Evolutionary conservation across 345 rosid genomes (phyloP).

Genomic region (Brassica nigra): DNA sequence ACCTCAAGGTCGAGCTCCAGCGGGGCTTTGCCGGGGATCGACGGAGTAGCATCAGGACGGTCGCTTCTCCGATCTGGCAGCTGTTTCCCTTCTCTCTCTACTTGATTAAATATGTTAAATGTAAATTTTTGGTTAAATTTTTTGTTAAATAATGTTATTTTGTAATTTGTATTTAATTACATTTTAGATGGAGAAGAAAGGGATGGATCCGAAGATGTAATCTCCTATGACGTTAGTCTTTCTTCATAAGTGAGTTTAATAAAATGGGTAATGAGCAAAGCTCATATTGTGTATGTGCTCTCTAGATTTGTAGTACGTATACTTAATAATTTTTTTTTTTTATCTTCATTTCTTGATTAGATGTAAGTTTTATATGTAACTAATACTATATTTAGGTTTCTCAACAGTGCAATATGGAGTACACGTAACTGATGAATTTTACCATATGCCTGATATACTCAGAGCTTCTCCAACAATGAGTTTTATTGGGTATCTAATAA

Average conservation of each 20-base stretch:
- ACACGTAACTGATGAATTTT: background rate
- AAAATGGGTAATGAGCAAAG: background rate
- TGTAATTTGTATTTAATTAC: background rate
- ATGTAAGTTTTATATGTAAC: background rate
- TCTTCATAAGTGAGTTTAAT: background rate
- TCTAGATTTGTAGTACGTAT: background rate
- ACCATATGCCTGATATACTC: background rate
- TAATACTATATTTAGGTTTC: background rate
- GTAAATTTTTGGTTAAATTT: background rate
- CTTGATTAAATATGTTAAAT: background rate
- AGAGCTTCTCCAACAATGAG: no score
- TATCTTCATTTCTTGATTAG: background rate
- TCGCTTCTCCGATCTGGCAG: background rate
- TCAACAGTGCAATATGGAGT: background rate
- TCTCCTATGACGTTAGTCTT: background rate
- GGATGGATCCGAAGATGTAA: background rate
- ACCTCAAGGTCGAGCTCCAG: background rate
- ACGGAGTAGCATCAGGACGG: background rate
- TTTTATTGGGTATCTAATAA: no score
- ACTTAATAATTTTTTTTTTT: background rate
- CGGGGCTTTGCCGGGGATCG: background rate
- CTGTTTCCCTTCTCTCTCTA: background rate
- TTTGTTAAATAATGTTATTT: background rate
- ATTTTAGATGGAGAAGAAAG: background rate
- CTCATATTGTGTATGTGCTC: background rate